Base-by-base conservation (phyloP, 345 rosid species). In the Adansonia digitata region DNA sequence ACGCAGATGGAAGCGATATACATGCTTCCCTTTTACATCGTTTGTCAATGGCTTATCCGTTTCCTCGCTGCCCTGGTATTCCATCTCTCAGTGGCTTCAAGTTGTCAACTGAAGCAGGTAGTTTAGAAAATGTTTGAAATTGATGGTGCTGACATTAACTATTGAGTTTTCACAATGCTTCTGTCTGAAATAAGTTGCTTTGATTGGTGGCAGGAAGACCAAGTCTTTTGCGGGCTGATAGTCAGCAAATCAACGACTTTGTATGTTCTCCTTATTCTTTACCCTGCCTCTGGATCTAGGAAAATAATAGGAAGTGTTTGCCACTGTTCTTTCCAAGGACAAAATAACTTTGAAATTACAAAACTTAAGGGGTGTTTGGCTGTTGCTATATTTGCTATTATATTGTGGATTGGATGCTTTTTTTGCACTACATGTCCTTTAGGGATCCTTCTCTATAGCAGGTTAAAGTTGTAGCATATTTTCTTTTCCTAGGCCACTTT, bases 191-290 rank as follows among this genome's bases (percentile, higher is more conserved):
- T 67, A 61, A 59, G 7, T 71, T 61, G 5, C 59, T 48, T 67
- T 53, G 24, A 14, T 76, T 83, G 57, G 34, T 83, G 81, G 88
- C 88, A 90, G 94, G 74, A 78, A 85, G 71, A 79, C 78, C 81
- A 45, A 81, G 75, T 79, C 14, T 90, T 46, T 74, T 86, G 12
- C 85, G 81, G 49, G 78, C 68, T 76, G 85, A 85, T 40, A 76
- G 78, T 74, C 71, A 84, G 78, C 88, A 78, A 62, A 81, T 82
- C 66, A 71, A 78, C 37, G 84, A 85, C 76, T 79, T 81, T 22
- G 96, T 91, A 91, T 63, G 95, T 82, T 60, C 77, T 77, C 43
- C n/a, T n/a, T n/a, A n/a, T n/a, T n/a, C 49, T 85, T 63, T 69
- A 3, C 18, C 57, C 10, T 60, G 22, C 77, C 3, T 77, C 75